These are phyloP conservation scores for Penicillium malachiteum DNA, from an alignment of 495 filamentous ascomycete genomes.

Conservation along the genomic window DNA sequence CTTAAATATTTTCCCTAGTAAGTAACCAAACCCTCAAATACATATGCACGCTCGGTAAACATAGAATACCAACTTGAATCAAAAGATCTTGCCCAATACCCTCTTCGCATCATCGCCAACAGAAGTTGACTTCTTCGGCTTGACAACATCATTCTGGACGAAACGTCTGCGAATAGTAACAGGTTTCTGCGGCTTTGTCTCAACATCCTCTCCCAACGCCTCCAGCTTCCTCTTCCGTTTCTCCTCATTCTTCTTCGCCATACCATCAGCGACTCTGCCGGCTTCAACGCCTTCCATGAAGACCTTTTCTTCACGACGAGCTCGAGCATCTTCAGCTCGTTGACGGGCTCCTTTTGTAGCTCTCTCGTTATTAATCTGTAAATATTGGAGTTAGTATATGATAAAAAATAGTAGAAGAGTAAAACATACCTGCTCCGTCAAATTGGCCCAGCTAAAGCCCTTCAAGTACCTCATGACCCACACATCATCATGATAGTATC, in stretches of 20 bases:
- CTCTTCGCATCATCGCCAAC: constrained; percentile 69
- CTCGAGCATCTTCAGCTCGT: constrained; percentile 75
- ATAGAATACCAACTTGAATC: not conserved
- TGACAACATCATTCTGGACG: constrained; percentile 65
- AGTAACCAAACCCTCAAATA: no score
- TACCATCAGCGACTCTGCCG: constrained; percentile 72
- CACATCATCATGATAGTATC: constrained; percentile 89
- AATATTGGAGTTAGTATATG: constrained; percentile 68
- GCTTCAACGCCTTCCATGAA: constrained; percentile 82
- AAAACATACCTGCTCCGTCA: not conserved
- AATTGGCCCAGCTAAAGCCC: constrained; percentile 47
- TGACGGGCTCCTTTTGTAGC: constrained; percentile 76
- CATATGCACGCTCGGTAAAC: no score
- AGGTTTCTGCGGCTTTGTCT: constrained; percentile 18
- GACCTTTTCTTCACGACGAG: constrained; percentile 77
- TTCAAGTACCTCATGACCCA: constrained; percentile 80
- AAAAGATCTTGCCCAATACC: constrained; percentile 80
- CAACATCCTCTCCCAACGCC: constrained; percentile 16
- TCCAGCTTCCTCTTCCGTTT: constrained; percentile 49
- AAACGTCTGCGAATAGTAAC: constrained; percentile 59
- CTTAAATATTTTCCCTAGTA: no score
- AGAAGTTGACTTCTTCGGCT: constrained; percentile 41
- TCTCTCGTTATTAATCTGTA: constrained; percentile 76
- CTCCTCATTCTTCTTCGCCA: constrained; percentile 61
- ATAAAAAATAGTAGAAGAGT: constrained; percentile 23